A percentile compares a stretch with the other conserved stretches of the same genome.
Evolutionary conservation across 768 basidiomycete species (phyloP).

Genomic region (Lactifluus echinatus): DNA sequence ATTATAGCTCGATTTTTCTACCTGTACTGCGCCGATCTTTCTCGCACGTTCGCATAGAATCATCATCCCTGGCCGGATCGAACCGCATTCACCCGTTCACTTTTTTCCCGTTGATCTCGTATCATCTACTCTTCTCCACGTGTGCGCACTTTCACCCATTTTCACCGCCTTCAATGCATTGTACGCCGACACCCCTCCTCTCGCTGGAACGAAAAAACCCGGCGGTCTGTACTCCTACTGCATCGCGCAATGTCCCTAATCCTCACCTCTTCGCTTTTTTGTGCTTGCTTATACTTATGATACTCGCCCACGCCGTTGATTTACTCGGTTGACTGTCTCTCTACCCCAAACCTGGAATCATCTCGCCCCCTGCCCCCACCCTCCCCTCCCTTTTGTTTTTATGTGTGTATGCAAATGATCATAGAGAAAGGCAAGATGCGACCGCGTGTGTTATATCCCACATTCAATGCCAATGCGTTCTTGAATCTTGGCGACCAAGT

Average conservation of each 20-base stretch:
- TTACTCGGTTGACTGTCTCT: slow-evolving; percentile 14
- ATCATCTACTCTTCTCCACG: slow-evolving; percentile 1
- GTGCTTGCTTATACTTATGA: slow-evolving; percentile 21
- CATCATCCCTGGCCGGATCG: slow-evolving; percentile 13
- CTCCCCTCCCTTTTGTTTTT: too few species aligned
- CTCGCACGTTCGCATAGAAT: slow-evolving; percentile 12
- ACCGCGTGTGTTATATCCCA: background rate
- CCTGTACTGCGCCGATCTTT: slow-evolving; percentile 4
- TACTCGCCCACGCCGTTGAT: slow-evolving; percentile 10
- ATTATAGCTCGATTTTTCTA: slow-evolving; percentile 36
- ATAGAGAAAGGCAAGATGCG: slow-evolving; percentile 15
- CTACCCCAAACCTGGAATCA: slow-evolving; percentile 12
- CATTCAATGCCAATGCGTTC: background rate
- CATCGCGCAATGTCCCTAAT: slow-evolving; percentile 15
- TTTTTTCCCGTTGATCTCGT: background rate
- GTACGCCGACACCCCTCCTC: slow-evolving; percentile 7
- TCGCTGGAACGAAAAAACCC: slow-evolving; percentile 14
- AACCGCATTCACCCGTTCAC: background rate
- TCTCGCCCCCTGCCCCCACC: slow-evolving; percentile 1
- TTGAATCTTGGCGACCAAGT: background rate
- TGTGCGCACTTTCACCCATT: slow-evolving; percentile 1
- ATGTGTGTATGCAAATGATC: slow-evolving; percentile 15
- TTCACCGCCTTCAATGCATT: slow-evolving; percentile 13
- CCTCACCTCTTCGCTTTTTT: slow-evolving; percentile 8
- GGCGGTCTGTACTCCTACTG: slow-evolving; percentile 17